Percentiles rank a stretch among this genome's conserved stretches.
phyloP scores from a whole-genome alignment of 2,329 filamentous ascomycete genomes.

The Neofusicoccum umdonicola region DNA sequence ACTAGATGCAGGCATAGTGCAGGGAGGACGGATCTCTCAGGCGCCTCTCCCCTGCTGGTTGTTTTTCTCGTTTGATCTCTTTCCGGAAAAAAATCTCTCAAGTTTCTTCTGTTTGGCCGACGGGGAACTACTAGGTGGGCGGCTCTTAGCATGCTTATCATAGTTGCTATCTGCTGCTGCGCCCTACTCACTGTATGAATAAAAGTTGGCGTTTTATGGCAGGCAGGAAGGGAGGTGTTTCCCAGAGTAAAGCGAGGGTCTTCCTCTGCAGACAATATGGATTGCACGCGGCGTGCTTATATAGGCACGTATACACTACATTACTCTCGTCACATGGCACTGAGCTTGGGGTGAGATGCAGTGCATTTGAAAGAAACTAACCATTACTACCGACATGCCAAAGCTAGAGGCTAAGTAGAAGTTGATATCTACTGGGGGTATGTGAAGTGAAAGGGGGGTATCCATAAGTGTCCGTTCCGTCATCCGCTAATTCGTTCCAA shows the following conservation, averaged over 20 bases:
- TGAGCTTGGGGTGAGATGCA: background rate
- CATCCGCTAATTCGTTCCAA: background rate
- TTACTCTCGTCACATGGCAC: background rate
- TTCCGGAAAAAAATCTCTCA: background rate
- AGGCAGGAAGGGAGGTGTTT: background rate
- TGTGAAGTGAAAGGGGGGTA: background rate
- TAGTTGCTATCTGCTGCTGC: background rate
- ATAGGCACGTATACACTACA: background rate
- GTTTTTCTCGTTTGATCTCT: background rate
- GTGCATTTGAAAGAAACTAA: background rate
- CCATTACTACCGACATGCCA: background rate
- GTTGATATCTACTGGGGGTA: background rate
- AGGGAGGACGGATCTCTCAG: conserved; percentile 43
- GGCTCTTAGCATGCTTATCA: background rate
- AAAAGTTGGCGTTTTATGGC: conserved; percentile 16
- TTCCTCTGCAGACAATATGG: background rate
- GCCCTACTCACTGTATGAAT: conserved; percentile 11
- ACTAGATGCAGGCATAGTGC: conserved; percentile 23
- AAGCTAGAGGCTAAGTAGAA: background rate
- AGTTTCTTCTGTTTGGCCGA: background rate
- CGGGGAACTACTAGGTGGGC: background rate
- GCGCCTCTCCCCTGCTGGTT: conserved; percentile 10
- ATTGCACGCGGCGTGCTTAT: background rate
- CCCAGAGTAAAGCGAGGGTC: background rate
- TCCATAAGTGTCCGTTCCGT: conserved; percentile 1